Percentiles rank a stretch among this genome's conserved stretches.
These are phyloP conservation scores for Colletotrichum tabaci DNA, from an alignment of 2,329 filamentous ascomycete species.

Conservation along the genomic window DNA sequence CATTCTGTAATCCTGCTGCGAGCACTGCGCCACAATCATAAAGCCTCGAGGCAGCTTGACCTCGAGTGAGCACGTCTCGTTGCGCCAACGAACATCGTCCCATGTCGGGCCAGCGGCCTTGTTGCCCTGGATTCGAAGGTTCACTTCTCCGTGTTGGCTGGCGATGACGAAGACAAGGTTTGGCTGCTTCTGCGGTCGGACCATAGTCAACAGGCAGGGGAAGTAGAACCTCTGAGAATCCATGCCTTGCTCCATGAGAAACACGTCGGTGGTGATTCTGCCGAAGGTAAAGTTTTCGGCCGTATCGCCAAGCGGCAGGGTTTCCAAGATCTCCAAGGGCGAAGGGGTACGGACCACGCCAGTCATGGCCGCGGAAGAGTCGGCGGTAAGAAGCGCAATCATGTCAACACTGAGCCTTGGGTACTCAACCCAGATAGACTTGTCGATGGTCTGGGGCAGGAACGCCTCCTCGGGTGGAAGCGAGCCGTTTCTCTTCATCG, in stretches of 20 bases:
- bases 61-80: slow-evolving; percentile 75
- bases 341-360: slow-evolving; percentile 62
- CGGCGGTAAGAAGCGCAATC: slow-evolving; percentile 77
- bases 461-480: slow-evolving; percentile 78
- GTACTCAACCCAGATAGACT: slow-evolving; percentile 86
- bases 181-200: slow-evolving; percentile 78
- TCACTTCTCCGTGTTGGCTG: slow-evolving; percentile 84
- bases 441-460: slow-evolving; percentile 84
- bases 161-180: slow-evolving; percentile 81
- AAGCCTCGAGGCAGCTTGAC: slow-evolving; percentile 84
- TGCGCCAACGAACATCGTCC: slow-evolving; percentile 87
- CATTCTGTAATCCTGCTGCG: slow-evolving; percentile 82
- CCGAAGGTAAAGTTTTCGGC: slow-evolving; percentile 83
- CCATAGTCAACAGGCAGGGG: slow-evolving; percentile 82
- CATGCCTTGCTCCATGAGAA: slow-evolving; percentile 80
- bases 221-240: slow-evolving; percentile 78
- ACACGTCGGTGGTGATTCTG: slow-evolving; percentile 81
- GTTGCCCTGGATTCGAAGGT: slow-evolving; percentile 79
- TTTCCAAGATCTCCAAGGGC: slow-evolving; percentile 72
- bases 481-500: slow-evolving; percentile 87
- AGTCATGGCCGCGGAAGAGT: slow-evolving; percentile 65
- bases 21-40: slow-evolving; percentile 78
- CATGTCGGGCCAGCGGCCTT: slow-evolving; percentile 80
- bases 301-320: slow-evolving; percentile 84
- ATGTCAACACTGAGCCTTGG: slow-evolving; percentile 81